Evolutionary conservation across 2,329 filamentous ascomycete species (phyloP).

Genomic region (Microdochium bolleyi): DNA sequence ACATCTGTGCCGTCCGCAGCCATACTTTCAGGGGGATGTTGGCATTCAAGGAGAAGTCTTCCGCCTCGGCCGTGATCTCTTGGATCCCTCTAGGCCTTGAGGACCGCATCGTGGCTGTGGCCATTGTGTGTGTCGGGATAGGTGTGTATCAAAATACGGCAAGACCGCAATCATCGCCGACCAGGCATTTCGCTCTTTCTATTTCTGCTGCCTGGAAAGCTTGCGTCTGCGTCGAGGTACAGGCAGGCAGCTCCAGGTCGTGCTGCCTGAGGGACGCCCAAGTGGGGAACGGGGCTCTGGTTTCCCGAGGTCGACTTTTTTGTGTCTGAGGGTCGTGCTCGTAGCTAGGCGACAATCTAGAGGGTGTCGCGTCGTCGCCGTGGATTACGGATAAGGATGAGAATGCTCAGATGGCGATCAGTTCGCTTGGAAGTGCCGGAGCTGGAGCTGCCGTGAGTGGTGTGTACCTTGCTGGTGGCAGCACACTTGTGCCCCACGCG

Average conservation of each 20-base stretch:
- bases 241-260: not conserved
- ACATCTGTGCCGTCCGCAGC: conserved; percentile 70
- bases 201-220: conserved; percentile 2
- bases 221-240: not conserved
- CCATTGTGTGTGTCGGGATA: not conserved
- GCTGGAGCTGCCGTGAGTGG: not conserved
- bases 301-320: not conserved
- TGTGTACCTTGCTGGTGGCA: not conserved
- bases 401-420: not conserved
- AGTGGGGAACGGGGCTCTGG: not conserved
- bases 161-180: conserved; percentile 3
- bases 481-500: not conserved
- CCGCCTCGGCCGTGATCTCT: conserved; percentile 68
- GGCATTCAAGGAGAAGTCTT: conserved; percentile 73
- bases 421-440: not conserved
- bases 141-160: not conserved
- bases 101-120: conserved; percentile 19
- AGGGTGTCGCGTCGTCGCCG: not conserved
- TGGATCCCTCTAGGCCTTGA: conserved; percentile 61
- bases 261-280: not conserved
- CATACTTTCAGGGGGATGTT: conserved; percentile 72
- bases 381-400: no score
- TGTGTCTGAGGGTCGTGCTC: not conserved
- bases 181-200: conserved; percentile 15
- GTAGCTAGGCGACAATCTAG: not conserved